Evolutionary conservation across 1,284 basidiomycete species (phyloP), one percentile per base, ranked within the genome.

Genomic region (Sporisorium scitamineum): DNA sequence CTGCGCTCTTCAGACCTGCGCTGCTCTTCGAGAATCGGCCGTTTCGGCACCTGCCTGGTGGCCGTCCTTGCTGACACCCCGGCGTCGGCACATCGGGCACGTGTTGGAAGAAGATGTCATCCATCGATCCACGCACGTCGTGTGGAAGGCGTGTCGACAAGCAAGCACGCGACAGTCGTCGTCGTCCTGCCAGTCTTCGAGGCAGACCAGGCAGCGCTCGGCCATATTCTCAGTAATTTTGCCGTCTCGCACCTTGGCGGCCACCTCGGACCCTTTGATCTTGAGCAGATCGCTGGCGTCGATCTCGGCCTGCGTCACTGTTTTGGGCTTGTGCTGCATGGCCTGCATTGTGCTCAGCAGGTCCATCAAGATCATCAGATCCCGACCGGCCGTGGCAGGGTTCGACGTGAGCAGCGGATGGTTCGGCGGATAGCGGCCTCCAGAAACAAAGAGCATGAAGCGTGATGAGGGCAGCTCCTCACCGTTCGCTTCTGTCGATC

Each of bases 321-420:
- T 84, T 37, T 61, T 69, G 13, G 76, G 75, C 63, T 82, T 80
- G 50, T 60, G 63, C 53, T 76, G 72, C 76, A 78, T 76, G 13
- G 77, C 73, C 27, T 78, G 68, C 72, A 83, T 81, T 26, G 78
- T 73, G 54, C 80, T 78, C 44, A 83, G 64, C 55, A 83, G 61
- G 44, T 84, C 82, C 75, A 84, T 84, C 48, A 84, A 71, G 54
- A 82, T 74, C 82, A 84, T 80, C 24, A 84, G 63, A 58, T 84
- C 83, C 5, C 81, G 78, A 1, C 80, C 81, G 4, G 83, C 82
- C 16, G 79, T 72, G 5, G 71, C 56, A 7, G 73, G 75, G 32
- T 74, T 76, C 29, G 80, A 70, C 7, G 76, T 76, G 20, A 84
- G 65, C 64, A 84, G 62, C 16, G 83, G 82, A 42, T 84, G 83